Evolutionary conservation across 2,329 filamentous ascomycete species (phyloP), one percentile per base, ranked within the genome.

Genomic region (Tolypocladium amazonense): DNA sequence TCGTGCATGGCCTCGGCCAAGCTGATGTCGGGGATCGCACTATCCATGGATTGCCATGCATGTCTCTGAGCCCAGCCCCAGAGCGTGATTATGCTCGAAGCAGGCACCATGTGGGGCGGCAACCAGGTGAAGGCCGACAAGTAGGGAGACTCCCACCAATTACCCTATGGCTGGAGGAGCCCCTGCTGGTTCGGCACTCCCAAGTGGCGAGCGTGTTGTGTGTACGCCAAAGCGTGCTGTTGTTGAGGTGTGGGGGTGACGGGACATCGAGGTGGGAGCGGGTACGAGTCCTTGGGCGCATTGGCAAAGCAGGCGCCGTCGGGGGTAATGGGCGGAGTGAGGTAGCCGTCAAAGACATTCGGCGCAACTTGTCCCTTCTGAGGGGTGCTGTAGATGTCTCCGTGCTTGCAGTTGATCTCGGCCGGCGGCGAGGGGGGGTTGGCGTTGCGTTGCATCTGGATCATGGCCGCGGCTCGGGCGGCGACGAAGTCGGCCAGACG

Each of bases 301-400:
- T 75, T 73, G 37, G 72, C 76, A 58, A 85, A 85, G 65, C 77
- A 79, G 57, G 82, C 79, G 9, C 85, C 83, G 63, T 93, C 90
- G 5, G 90, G 90, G 0, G 90, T 94, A 70, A 94, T 93, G 1
- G 90, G 90, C 33, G 90, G 90, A 20, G 90, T 94, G 65, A 92
- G 82, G 73, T 92, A 92, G 60, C 90, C 90, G 65, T 90, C 83
- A 43, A 86, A 84, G 64, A 86, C 81, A 58, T 83, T 76, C n/a
- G 77, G 75, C 57, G 82, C 78, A 64, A 85, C 86, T 62, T 87
- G 84, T 56, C 82, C 83, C 78, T 93, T 93, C 69, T 90, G 87
- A 18, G 90, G 90, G 20, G 90, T 94, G 75, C 86, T 88, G 69
- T 89, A 90, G 64, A 87, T 83, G 70, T 84, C 77, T 64, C 82